phyloP scores from a whole-genome alignment of 2,329 filamentous ascomycete genomes.

The Dactylellina parvicollis region DNA sequence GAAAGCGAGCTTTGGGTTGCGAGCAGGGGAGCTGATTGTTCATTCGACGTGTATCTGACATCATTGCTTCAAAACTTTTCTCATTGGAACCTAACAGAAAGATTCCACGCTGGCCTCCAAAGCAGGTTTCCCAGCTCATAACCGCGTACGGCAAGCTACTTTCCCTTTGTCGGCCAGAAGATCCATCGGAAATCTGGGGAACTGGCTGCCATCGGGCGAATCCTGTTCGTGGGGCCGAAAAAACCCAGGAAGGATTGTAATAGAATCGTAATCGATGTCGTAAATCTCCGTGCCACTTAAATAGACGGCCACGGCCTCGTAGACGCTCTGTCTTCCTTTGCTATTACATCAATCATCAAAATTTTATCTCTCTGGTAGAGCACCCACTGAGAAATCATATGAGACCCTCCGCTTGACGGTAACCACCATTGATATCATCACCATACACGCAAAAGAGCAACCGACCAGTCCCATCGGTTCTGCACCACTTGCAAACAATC shows the following conservation, averaged over 20 bases:
- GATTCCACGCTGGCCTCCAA: slow-evolving; percentile 19
- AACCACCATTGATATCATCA: slow-evolving; percentile 28
- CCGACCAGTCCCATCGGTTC: slow-evolving; percentile 12
- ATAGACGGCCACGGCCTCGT: neutral
- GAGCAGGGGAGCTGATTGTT: slow-evolving; percentile 8
- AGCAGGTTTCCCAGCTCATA: neutral
- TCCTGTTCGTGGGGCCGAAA: slow-evolving; percentile 3
- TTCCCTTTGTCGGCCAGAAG: neutral
- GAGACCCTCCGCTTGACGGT: neutral
- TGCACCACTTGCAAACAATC: neutral
- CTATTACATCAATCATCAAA: no score
- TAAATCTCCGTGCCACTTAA: slow-evolving; percentile 22
- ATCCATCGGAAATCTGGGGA: slow-evolving; percentile 4
- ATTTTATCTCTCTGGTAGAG: no score
- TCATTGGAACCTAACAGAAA: slow-evolving; percentile 1
- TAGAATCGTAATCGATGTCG: neutral
- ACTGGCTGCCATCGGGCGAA: neutral
- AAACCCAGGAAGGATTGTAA: neutral
- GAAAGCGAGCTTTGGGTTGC: slow-evolving; percentile 5
- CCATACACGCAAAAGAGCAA: slow-evolving; percentile 13
- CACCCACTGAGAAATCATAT: neutral
- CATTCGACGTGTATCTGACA: slow-evolving; percentile 47
- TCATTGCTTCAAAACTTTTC: slow-evolving; percentile 36
- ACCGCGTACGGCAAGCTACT: slow-evolving; percentile 1
- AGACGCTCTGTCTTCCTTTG: neutral